Percentiles rank a stretch among this genome's conserved stretches.
phyloP scores from a whole-genome alignment of 345 rosid genomes.

The Erodium maritimum region DNA sequence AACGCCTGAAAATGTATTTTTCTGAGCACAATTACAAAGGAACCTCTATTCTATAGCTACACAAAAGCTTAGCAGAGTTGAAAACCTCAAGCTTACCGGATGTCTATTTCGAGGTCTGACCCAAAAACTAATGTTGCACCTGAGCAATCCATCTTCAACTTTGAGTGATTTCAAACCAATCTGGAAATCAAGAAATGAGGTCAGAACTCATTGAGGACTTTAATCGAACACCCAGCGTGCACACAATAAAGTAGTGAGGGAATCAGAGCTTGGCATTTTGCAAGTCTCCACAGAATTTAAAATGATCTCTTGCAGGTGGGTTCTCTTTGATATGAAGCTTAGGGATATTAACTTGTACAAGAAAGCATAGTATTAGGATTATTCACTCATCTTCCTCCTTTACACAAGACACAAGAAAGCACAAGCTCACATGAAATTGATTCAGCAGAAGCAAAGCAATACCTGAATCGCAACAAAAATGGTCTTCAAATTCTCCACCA shows the following conservation, averaged over 20 bases:
- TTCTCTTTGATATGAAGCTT: neutral
- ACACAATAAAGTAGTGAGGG: neutral
- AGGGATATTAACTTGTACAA: neutral
- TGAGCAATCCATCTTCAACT: slow-evolving; percentile 10
- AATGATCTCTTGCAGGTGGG: neutral
- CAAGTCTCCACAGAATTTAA: slow-evolving; percentile 7
- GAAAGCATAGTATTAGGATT: neutral
- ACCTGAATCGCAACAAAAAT: slow-evolving; percentile 13
- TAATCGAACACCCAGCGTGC: neutral
- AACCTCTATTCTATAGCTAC: neutral
- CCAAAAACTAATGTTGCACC: slow-evolving; percentile 8
- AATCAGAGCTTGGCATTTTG: slow-evolving; percentile 7
- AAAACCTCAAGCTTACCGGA: slow-evolving; percentile 12
- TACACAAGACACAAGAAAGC: neutral
- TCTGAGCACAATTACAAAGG: neutral
- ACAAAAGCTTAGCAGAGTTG: neutral
- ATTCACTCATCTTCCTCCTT: neutral
- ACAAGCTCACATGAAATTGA: neutral
- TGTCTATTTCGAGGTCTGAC: slow-evolving; percentile 7
- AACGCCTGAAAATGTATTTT: slow-evolving; percentile 13
- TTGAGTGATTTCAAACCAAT: slow-evolving; percentile 7
- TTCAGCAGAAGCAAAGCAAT: neutral
- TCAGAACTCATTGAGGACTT: neutral
- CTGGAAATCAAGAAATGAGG: neutral
- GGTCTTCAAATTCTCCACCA: slow-evolving; percentile 2